A percentile compares a stretch with the other conserved stretches of the same genome.
Conservation (phyloP, 140 eudicot species). For the Senecio squalidus region DNA sequence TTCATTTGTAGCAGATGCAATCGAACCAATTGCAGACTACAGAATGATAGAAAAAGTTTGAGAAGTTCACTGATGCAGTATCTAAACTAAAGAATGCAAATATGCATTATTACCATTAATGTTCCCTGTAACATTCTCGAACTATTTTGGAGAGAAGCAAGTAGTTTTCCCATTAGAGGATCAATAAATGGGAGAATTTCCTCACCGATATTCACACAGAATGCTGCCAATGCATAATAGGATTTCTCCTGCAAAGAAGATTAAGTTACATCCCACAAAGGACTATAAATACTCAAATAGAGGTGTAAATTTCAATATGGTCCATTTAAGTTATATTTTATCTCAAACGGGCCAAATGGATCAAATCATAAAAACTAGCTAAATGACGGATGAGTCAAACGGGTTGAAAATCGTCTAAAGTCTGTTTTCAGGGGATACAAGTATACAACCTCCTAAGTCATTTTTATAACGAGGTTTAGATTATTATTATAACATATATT, state of each 20-base stretch:
- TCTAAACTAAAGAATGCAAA: conserved; percentile 10
- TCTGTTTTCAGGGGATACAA: background rate
- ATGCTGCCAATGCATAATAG: conserved; percentile 91
- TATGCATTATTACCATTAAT: conserved; percentile 61
- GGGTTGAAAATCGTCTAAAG: background rate
- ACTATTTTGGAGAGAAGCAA: conserved; percentile 65
- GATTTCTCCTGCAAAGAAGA: conserved; percentile 71
- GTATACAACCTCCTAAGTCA: background rate
- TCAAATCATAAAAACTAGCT: background rate
- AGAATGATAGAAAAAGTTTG: conserved; percentile 36
- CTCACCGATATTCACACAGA: conserved; percentile 89
- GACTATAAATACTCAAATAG: no score
- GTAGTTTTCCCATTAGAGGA: conserved; percentile 71
- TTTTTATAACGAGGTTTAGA: background rate
- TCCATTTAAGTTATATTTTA: background rate
- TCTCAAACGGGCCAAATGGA: background rate
- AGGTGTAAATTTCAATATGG: background rate
- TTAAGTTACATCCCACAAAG: conserved; percentile 9
- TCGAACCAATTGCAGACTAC: conserved; percentile 93
- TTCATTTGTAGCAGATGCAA: conserved; percentile 86
- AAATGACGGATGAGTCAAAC: background rate
- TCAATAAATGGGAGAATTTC: conserved; percentile 83
- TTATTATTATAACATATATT: no score
- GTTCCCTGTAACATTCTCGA: conserved; percentile 81
- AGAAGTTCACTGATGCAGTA: conserved; percentile 8